A percentile compares a stretch with the other conserved stretches of the same genome.
phyloP scores from a whole-genome alignment of 2,329 filamentous ascomycete genomes.

The Mycosphaerella sp. region DNA sequence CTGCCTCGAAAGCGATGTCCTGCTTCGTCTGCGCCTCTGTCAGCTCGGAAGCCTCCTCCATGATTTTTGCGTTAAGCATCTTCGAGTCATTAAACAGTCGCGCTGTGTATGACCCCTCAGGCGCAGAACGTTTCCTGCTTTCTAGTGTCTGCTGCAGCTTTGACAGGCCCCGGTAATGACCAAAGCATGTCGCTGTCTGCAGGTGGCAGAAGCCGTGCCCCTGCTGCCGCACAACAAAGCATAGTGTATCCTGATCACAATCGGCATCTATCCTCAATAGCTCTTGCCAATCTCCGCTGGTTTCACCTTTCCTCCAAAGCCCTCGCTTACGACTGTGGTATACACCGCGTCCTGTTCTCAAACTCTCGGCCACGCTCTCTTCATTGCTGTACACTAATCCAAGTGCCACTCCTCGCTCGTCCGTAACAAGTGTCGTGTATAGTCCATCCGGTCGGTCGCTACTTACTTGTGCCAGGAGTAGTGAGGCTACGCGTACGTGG shows the following conservation, averaged over 20 bases:
- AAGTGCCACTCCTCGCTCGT: conserved; percentile 75
- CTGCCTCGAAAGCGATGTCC: conserved; percentile 88
- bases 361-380: conserved; percentile 79
- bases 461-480: conserved; percentile 68
- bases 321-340: conserved; percentile 96
- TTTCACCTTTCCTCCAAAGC: conserved; percentile 93
- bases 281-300: conserved; percentile 88
- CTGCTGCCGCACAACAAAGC: conserved; percentile 83
- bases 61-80: conserved; percentile 87
- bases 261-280: conserved; percentile 78
- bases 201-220: conserved; percentile 89
- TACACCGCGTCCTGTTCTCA: conserved; percentile 74
- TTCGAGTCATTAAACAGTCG: conserved; percentile 87
- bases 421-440: conserved; percentile 82
- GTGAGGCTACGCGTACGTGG: conserved; percentile 58
- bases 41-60: conserved; percentile 95
- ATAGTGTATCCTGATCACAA: conserved; percentile 88
- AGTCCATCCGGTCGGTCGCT: conserved; percentile 79
- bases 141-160: conserved; percentile 81
- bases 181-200: conserved; percentile 87
- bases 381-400: conserved; percentile 92
- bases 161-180: conserved; percentile 71
- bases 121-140: conserved; percentile 73
- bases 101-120: conserved; percentile 86
- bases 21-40: conserved; percentile 77